Conservation (phyloP, 2,329 filamentous ascomycete species). For the Simplicillium sp. region DNA sequence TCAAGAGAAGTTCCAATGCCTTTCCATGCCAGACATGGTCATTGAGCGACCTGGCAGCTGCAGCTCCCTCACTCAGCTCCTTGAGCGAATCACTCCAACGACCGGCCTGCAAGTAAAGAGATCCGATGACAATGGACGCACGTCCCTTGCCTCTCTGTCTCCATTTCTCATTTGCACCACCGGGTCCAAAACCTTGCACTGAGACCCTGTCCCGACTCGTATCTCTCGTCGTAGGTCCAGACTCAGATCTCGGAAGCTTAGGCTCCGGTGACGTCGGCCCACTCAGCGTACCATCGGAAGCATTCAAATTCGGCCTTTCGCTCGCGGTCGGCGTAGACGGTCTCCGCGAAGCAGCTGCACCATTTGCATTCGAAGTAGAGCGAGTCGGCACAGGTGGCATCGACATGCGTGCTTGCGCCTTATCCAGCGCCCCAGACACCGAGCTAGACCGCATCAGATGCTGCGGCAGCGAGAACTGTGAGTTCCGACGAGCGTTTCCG, state of each 20-base stretch:
- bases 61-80: constrained; percentile 73
- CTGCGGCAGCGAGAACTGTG: constrained; percentile 37
- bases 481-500: constrained; percentile 39
- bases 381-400: constrained; percentile 59
- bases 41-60: constrained; percentile 65
- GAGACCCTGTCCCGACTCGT: constrained; percentile 46
- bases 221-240: constrained; percentile 36
- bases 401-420: constrained; percentile 63
- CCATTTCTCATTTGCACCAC: constrained; percentile 65
- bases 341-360: constrained; percentile 32
- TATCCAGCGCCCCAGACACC: constrained; percentile 44
- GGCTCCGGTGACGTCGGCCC: constrained; percentile 32
- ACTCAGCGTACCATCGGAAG: constrained; percentile 35
- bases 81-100: constrained; percentile 82
- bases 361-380: constrained; percentile 30
- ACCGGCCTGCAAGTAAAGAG: constrained; percentile 79
- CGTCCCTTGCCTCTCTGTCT: constrained; percentile 75
- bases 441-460: constrained; percentile 42
- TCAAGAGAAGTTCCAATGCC: constrained; percentile 76
- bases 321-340: constrained; percentile 41
- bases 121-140: constrained; percentile 70
- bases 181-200: constrained; percentile 63
- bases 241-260: constrained; percentile 24
- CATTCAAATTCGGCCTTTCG: constrained; percentile 36
- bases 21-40: constrained; percentile 98